Percentiles rank a stretch among this genome's conserved stretches.
Conservation (phyloP, 2,329 filamentous ascomycete genomes). For the Decorospora gaudefroyi region DNA sequence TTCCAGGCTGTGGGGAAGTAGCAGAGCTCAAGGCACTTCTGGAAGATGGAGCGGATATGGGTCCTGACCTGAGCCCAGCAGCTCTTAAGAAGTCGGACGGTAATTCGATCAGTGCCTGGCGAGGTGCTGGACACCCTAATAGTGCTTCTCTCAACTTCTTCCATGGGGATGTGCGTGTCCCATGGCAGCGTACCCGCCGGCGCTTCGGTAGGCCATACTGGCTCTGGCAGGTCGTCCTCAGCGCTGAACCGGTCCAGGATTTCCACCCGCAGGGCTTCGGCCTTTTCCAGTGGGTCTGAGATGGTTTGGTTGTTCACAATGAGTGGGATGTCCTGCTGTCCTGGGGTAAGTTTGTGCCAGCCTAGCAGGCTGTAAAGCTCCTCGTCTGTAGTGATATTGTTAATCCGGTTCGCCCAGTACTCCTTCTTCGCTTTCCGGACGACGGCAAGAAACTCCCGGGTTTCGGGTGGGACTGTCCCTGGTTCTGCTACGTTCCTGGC, state of each 20-base stretch:
- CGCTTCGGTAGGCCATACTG: too few species aligned
- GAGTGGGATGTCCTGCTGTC: conserved; percentile 1
- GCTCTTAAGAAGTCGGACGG: conserved; percentile 1
- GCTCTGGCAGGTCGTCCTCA: not conserved
- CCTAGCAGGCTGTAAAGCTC: not conserved
- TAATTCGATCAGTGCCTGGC: not conserved
- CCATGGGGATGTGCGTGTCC: not conserved
- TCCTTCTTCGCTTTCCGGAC: conserved; percentile 1
- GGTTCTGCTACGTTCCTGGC: not conserved
- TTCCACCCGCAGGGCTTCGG: conserved; percentile 3
- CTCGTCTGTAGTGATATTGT: not conserved
- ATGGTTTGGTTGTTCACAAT: not conserved
- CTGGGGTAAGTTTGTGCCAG: conserved; percentile 11
- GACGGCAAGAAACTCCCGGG: not conserved
- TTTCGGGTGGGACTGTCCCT: not conserved
- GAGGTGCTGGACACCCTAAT: conserved; percentile 5
- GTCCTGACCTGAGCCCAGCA: conserved; percentile 3
- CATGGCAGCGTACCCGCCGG: not conserved
- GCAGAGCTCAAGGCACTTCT: conserved; percentile 7
- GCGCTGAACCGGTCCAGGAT: conserved; percentile 2
- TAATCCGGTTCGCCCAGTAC: not conserved
- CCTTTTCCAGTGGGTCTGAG: conserved; percentile 3
- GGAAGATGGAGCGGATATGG: not conserved
- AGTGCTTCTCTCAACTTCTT: conserved; percentile 1
- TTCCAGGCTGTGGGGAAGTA: conserved; percentile 7